phyloP scores from a whole-genome alignment of 768 basidiomycete genomes.

The Boletus patriciae region DNA sequence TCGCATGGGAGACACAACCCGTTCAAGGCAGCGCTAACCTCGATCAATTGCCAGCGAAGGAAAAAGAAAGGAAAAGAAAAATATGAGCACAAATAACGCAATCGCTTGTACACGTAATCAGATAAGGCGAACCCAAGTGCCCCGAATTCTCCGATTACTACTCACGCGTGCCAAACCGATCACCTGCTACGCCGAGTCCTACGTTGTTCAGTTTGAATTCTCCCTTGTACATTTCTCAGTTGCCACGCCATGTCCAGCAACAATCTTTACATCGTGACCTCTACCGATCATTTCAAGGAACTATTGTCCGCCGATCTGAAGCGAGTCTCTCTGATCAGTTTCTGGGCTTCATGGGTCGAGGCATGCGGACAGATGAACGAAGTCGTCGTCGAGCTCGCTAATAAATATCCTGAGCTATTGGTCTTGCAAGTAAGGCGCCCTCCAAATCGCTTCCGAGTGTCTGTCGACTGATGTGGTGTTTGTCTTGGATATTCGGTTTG shows the following conservation, averaged over 20 bases:
- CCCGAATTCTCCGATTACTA: neutral
- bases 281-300: conserved; percentile 69
- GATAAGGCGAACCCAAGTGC: neutral
- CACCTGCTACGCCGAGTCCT: neutral
- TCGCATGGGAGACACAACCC: neutral
- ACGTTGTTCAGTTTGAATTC: too few relatives aligned
- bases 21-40: too few relatives aligned
- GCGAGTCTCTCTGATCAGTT: conserved; percentile 85
- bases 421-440: conserved; percentile 67
- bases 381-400: conserved; percentile 69
- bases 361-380: conserved; percentile 90
- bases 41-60: too few relatives aligned
- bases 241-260: conserved; percentile 22
- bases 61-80: neutral
- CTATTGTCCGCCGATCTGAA: conserved; percentile 75
- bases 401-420: conserved; percentile 64
- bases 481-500: neutral
- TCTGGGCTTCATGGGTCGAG: conserved; percentile 92
- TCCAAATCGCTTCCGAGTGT: neutral
- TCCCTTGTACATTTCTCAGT: neutral
- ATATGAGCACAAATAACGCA: neutral
- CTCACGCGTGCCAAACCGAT: neutral
- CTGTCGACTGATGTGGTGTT: neutral
- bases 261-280: conserved; percentile 53
- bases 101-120: neutral